Conservation (phyloP, 2,329 filamentous ascomycete species). For the Exophiala sp. region DNA sequence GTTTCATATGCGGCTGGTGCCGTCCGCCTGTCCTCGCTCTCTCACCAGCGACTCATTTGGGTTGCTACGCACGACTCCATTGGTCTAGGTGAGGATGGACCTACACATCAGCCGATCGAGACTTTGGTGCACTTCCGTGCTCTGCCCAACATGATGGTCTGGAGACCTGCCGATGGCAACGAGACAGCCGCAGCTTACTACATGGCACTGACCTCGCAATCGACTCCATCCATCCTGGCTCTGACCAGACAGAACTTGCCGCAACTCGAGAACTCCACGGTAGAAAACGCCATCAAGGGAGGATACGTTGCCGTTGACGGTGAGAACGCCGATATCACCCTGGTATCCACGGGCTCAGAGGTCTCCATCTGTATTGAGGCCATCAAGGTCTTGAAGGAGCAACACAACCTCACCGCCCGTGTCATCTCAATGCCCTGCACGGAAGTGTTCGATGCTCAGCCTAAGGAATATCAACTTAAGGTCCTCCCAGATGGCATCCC, state of each 20-base stretch:
- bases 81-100: slow-evolving; percentile 96
- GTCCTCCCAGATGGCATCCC: slow-evolving; percentile 94
- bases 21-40: slow-evolving; percentile 88
- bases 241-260: slow-evolving; percentile 97
- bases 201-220: slow-evolving; percentile 81
- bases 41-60: slow-evolving; percentile 88
- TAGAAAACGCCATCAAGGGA: slow-evolving; percentile 89
- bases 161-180: slow-evolving; percentile 97
- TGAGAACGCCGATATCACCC: slow-evolving; percentile 77
- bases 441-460: slow-evolving; percentile 91
- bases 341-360: slow-evolving; percentile 94
- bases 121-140: slow-evolving; percentile 97
- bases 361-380: slow-evolving; percentile 91
- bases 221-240: slow-evolving; percentile 88
- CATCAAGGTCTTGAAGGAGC: slow-evolving; percentile 83
- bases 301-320: slow-evolving; percentile 87
- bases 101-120: slow-evolving; percentile 99
- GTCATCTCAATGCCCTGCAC: slow-evolving; percentile 95
- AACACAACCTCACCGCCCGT: slow-evolving; percentile 81
- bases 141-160: slow-evolving; percentile 98
- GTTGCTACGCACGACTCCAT: slow-evolving; percentile 98
- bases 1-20: slow-evolving; percentile 96
- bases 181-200: slow-evolving; percentile 98
- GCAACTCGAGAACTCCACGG: slow-evolving; percentile 89
- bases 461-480: slow-evolving; percentile 90